Evolutionary conservation across 805 yeast species (phyloP).

Genomic region (Yamadazyma tumulicola): DNA sequence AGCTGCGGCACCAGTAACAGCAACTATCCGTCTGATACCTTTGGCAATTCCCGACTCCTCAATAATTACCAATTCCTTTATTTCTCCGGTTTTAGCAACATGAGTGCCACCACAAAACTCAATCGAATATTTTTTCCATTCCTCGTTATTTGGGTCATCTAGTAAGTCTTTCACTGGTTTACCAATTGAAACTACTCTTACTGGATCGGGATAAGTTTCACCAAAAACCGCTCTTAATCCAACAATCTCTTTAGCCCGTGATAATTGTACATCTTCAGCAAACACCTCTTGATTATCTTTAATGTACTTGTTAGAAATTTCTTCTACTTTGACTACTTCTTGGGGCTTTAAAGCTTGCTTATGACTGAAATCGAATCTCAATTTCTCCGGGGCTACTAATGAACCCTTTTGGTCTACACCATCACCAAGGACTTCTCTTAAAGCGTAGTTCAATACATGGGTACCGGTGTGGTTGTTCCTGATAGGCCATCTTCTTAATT

Average conservation of each 20-base stretch:
- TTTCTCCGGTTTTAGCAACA: slow-evolving; percentile 87
- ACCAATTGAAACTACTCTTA: slow-evolving; percentile 95
- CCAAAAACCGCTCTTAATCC: slow-evolving; percentile 98
- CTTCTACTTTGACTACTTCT: slow-evolving; percentile 76
- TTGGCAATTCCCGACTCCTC: slow-evolving; percentile 98
- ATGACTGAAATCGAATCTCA: slow-evolving; percentile 95
- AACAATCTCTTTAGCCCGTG: slow-evolving; percentile 65
- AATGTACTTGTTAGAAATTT: slow-evolving; percentile 67
- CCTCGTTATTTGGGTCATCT: slow-evolving; percentile 60
- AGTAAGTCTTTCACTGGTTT: slow-evolving; percentile 80
- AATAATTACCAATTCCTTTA: slow-evolving; percentile 80
- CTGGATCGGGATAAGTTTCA: slow-evolving; percentile 98
- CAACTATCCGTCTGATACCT: slow-evolving; percentile 97
- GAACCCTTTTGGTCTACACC: slow-evolving; percentile 96
- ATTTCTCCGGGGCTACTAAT: slow-evolving; percentile 88
- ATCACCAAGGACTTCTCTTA: slow-evolving; percentile 82
- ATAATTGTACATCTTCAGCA: slow-evolving; percentile 77
- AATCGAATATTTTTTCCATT: slow-evolving; percentile 77
- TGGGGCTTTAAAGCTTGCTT: slow-evolving; percentile 73
- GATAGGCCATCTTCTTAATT: slow-evolving; percentile 91
- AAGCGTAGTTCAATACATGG: slow-evolving; percentile 85
- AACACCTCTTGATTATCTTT: slow-evolving; percentile 69
- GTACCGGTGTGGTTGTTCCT: slow-evolving; percentile 99
- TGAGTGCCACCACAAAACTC: slow-evolving; percentile 99
- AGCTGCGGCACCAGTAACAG: slow-evolving; percentile 91